These are phyloP conservation scores for Syzygium malaccense DNA, from an alignment of 441 rosid genomes.

Conservation along the genomic window DNA sequence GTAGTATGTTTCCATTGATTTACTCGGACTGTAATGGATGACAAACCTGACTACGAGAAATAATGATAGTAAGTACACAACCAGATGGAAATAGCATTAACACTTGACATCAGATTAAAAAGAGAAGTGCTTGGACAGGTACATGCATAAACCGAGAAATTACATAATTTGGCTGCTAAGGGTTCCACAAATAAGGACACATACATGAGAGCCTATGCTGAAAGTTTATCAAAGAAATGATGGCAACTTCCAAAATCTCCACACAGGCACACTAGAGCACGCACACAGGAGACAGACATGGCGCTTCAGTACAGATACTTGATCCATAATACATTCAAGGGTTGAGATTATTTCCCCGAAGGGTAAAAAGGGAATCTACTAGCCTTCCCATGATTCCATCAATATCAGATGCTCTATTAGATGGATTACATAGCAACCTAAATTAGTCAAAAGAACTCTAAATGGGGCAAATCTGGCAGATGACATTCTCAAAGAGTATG, in stretches of 20 bases:
- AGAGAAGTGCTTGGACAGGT: neutral
- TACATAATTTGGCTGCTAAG: neutral
- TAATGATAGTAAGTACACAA: constrained; percentile 1
- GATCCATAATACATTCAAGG: neutral
- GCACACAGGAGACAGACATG: neutral
- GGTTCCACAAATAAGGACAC: neutral
- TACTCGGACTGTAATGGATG: constrained; percentile 98
- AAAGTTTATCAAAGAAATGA: neutral
- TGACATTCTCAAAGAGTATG: neutral
- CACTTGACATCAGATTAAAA: neutral
- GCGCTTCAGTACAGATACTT: neutral
- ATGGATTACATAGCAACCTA: neutral
- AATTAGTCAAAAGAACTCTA: neutral
- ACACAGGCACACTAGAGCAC: neutral
- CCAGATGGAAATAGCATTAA: neutral
- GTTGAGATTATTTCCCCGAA: neutral
- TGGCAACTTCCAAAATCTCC: neutral
- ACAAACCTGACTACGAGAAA: constrained; percentile 88
- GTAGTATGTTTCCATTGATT: constrained; percentile 98
- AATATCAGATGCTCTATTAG: neutral
- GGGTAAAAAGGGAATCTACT: neutral
- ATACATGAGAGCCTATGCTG: neutral
- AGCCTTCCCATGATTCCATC: neutral
- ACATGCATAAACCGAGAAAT: neutral
- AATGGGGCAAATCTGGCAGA: neutral